A percentile compares a stretch with the other conserved stretches of the same genome.
These are phyloP conservation scores for Orbilia oligospora DNA, from an alignment of 2,329 filamentous ascomycete genomes.

Conservation along the genomic window DNA sequence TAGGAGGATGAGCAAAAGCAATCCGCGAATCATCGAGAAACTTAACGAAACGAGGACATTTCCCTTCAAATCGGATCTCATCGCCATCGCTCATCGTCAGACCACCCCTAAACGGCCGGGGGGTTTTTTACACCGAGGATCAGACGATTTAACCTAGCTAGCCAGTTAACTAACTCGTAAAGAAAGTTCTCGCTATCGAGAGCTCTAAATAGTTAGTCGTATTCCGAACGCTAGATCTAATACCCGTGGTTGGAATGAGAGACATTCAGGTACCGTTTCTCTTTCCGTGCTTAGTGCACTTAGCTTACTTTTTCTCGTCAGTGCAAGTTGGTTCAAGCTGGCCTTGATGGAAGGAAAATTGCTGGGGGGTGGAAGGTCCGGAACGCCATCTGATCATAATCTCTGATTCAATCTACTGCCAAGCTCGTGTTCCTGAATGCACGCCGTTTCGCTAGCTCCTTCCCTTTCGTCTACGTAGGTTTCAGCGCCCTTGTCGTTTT, in stretches of 20 bases:
- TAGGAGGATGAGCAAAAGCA: too few relatives aligned
- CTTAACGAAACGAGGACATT: background rate
- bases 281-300: conserved; percentile 14
- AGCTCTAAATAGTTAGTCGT: background rate
- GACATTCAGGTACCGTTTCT: conserved; percentile 56
- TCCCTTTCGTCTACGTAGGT: conserved; percentile 37
- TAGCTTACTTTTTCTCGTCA: too few relatives aligned
- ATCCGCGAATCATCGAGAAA: background rate
- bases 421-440: conserved; percentile 27
- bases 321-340: too few relatives aligned
- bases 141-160: background rate
- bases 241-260: conserved; percentile 22
- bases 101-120: background rate
- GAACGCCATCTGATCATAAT: conserved; percentile 45
- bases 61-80: background rate
- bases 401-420: conserved; percentile 13
- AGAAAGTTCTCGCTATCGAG: conserved; percentile 3
- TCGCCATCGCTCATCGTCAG: background rate
- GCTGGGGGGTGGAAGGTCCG: background rate
- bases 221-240: conserved; percentile 38
- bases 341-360: background rate
- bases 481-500: conserved; percentile 13
- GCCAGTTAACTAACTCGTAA: too few relatives aligned
- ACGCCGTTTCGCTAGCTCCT: conserved; percentile 37
- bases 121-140: conserved; percentile 5